Evolutionary conservation across 306 rosid genomes (phyloP).

Genomic region (Ochetophila trinervis): DNA sequence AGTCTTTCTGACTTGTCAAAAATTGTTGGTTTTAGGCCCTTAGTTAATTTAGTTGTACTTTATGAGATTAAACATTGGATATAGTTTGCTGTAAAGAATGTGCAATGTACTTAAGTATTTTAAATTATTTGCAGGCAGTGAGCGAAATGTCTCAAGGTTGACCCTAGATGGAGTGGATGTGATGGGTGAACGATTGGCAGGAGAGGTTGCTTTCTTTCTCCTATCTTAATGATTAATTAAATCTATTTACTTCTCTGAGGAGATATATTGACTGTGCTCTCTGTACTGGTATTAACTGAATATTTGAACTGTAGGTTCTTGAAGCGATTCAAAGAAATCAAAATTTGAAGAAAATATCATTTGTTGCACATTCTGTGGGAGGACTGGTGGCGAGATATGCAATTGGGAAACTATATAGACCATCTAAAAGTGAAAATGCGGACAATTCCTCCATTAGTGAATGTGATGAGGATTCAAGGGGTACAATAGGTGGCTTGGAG

Average conservation of each 20-base stretch:
- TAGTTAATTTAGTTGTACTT: neutral
- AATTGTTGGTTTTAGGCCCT: slow-evolving; percentile 2
- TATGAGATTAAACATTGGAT: neutral
- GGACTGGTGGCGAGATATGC: slow-evolving; percentile 93
- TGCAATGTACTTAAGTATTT: slow-evolving; percentile 7
- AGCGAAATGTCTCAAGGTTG: slow-evolving; percentile 65
- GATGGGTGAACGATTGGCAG: slow-evolving; percentile 89
- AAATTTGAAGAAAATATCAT: slow-evolving; percentile 67
- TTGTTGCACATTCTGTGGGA: slow-evolving; percentile 94
- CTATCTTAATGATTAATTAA: slow-evolving; percentile 13
- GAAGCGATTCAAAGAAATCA: slow-evolving; percentile 71
- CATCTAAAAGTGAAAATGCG: slow-evolving; percentile 37
- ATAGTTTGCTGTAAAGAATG: neutral
- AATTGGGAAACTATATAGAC: slow-evolving; percentile 73
- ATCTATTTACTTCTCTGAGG: slow-evolving; percentile 5
- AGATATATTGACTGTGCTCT: slow-evolving; percentile 5
- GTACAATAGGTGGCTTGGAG: slow-evolving; percentile 80
- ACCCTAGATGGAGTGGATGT: slow-evolving; percentile 94
- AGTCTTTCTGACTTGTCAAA: neutral
- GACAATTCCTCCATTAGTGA: slow-evolving; percentile 34
- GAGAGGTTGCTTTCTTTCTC: slow-evolving; percentile 56
- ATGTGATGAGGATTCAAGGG: slow-evolving; percentile 35
- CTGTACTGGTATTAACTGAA: slow-evolving; percentile 9
- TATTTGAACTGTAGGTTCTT: slow-evolving; percentile 47
- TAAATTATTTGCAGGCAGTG: slow-evolving; percentile 64